Evolutionary conservation across 345 rosid genomes (phyloP), one percentile per base, ranked within the genome.

Genomic region (Laguncularia racemosa): DNA sequence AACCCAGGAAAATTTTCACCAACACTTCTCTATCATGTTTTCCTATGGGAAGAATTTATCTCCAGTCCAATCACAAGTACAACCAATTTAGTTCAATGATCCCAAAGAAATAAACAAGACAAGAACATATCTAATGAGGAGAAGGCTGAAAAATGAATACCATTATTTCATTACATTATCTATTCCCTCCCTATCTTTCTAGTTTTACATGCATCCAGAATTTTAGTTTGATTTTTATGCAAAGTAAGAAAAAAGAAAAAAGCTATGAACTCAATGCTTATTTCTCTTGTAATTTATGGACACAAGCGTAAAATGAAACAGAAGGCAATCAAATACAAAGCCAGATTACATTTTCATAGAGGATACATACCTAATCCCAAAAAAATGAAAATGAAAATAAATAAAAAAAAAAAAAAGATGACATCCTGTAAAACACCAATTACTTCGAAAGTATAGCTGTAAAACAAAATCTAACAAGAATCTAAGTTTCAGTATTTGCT

Each of bases 141-240:
- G 40, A 6, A 33, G 11, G 40, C 40, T 33, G 11, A 33, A 33
- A 33, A 9, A 33, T 4, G 40, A 7, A 38, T 26, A 60, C 28
- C 28, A 19, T 65, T 50, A 62, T 62, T 75, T 81, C 79, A 76
- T 55, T 81, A 81, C 86, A 76, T 78, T 50, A 33, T 26, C 19
- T 57, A 64, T 55, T 49, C 48, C 15, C 17, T 50, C 53, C 43
- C 49, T 59, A 13, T 14, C n/a, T 14, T 13, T 19, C 33, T 19
- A 16, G 33, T 20, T 51, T 20, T 33, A 33, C 40, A 33, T 33
- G 40, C 40, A 33, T 33, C 7, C 40, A 33, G 40, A 33, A 9
- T 28, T 51, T 19, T 20, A 1, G 14, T 9, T 6, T 33, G 1
- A 33, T 9, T 5, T 33, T 9, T 33, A 4, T 51, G 15, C 28